phyloP scores from a whole-genome alignment of 2,329 filamentous ascomycete genomes.

The Lachnellula willkommii region DNA sequence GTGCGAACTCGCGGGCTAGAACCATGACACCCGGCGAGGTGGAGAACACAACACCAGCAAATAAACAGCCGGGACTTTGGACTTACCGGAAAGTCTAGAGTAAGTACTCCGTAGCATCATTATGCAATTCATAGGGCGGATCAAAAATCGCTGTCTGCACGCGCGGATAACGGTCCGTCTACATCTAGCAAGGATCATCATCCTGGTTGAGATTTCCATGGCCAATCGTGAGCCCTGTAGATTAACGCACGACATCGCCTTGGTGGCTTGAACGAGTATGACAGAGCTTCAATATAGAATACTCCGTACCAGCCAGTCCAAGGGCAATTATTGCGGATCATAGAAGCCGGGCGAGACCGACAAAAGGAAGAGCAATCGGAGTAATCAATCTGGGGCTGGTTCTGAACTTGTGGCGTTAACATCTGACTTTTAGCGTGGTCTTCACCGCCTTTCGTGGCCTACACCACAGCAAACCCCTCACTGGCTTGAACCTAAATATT shows the following conservation, averaged over 20 bases:
- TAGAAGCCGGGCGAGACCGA: neutral
- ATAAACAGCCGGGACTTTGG: neutral
- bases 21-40: conserved; percentile 13
- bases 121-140: conserved; percentile 20
- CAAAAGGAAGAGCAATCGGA: neutral
- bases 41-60: conserved; percentile 4
- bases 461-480: conserved; percentile 2
- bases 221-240: conserved; percentile 14
- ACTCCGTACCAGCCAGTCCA: neutral
- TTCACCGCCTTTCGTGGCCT: conserved; percentile 23
- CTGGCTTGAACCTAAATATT: conserved; percentile 5
- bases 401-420: conserved; percentile 1
- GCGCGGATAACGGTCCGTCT: conserved; percentile 26
- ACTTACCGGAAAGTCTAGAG: neutral
- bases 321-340: neutral
- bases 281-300: neutral
- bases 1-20: conserved; percentile 7
- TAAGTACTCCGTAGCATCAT: neutral
- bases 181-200: conserved; percentile 15
- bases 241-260: conserved; percentile 23
- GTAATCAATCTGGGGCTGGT: conserved; percentile 10
- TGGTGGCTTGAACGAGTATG: neutral
- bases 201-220: conserved; percentile 16
- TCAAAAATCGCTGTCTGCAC: conserved; percentile 21
- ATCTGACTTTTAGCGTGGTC: conserved; percentile 17